These are phyloP conservation scores for Amborella trichopoda DNA, from an alignment of 164 flowering plant genomes.

Conservation along the genomic window DNA sequence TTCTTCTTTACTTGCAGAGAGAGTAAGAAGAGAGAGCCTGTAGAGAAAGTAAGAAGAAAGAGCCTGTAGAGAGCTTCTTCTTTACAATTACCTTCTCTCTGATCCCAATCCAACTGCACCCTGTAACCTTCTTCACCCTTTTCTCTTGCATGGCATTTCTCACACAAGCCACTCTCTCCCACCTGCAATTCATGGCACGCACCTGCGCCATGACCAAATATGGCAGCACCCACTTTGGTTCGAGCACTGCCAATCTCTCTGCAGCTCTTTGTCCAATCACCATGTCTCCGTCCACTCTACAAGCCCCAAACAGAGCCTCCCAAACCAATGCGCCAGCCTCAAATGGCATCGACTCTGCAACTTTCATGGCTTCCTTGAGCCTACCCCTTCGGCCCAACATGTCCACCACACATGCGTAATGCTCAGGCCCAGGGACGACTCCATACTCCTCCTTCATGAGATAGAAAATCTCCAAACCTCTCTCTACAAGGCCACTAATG, in stretches of 20 bases:
- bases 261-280: conserved; percentile 34
- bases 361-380: conserved; percentile 27
- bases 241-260: conserved; percentile 27
- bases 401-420: conserved; percentile 37
- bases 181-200: conserved; percentile 36
- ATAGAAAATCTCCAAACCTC: conserved; percentile 33
- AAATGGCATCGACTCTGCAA: conserved; percentile 27
- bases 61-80: too few species aligned
- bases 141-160: conserved; percentile 29
- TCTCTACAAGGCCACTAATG: conserved; percentile 26
- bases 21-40: too few species aligned
- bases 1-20: too few species aligned
- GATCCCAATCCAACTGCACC: conserved; percentile 44
- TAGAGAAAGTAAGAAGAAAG: too few species aligned
- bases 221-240: conserved; percentile 30
- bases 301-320: conserved; percentile 29
- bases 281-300: conserved; percentile 25
- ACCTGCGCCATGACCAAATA: conserved; percentile 30
- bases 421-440: conserved; percentile 30
- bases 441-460: conserved; percentile 37
- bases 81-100: conserved; percentile 16
- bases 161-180: conserved; percentile 52
- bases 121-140: conserved; percentile 17
- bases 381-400: conserved; percentile 37
- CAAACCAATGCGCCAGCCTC: conserved; percentile 23